Evolutionary conservation across 2,329 filamentous ascomycete species (phyloP), one percentile per base, ranked within the genome.

Genomic region (Hypoxylon sp.): DNA sequence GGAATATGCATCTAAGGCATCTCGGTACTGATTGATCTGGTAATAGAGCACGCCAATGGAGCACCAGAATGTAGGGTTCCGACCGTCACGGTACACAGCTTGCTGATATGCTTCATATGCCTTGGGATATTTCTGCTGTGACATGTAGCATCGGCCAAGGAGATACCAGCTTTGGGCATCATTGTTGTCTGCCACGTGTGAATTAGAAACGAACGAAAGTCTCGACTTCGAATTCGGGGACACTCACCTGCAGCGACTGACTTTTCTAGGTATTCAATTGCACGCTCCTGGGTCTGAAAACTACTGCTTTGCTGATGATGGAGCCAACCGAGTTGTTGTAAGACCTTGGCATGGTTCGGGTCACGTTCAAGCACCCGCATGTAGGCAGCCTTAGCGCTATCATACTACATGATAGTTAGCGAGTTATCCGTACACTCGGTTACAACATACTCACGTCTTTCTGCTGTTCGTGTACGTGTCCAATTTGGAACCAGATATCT

Each of bases 401-500:
- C 94, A 77, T 97, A 98, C 94, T 97, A 73, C 37, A 67, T 68
- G n/a, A 67, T 65, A 57, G 79, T 83, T 66, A 82, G 71, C 51
- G 67, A 54, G 22, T 57, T 42, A 39, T 44, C 22, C 17, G 14
- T 26, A 6, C 26, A 19, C 22, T 44, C 57, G 82, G 77, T 46
- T 10, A 17, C 46, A 33, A n/a, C 26, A 10, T 47, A 86, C 94
- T 83, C 86, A 97, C 94, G 77, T 99, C 96, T 86, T 98, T 98
- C 81, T 98, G 95, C 77, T 98, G 96, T 79, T 99, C 96, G 77
- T 99, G 94, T 54, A 99, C 96, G 80, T 99, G 96, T 26, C 96
- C 96, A 77, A 99, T 98, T 81, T 99, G 96, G 84, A 99, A 99
- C 95, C 95, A 98, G 67, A 99, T 99, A 75, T 99, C 96, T 80